Percentiles rank a stretch among this genome's conserved stretches.
Evolutionary conservation across 2,329 filamentous ascomycete genomes (phyloP).

Genomic region (Pyrenochaeta sp.): DNA sequence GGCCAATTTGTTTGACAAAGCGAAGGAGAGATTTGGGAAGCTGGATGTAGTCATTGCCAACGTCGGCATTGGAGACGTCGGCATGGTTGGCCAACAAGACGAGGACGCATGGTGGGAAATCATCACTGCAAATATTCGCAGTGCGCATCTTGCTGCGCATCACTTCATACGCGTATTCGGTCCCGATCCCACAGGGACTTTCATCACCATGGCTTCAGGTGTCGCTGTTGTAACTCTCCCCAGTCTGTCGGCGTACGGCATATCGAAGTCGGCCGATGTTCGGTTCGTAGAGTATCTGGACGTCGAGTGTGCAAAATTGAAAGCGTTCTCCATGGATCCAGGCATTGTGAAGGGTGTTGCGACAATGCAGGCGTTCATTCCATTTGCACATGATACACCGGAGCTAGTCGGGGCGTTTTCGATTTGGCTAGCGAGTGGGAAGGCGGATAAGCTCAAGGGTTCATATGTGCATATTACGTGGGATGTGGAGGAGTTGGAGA

Average conservation of each 20-base stretch:
- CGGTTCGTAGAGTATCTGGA: constrained; percentile 11
- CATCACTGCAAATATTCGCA: constrained; percentile 16
- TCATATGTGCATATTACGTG: constrained; percentile 3
- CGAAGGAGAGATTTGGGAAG: constrained; percentile 8
- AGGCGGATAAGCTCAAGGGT: constrained; percentile 6
- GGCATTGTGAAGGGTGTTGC: constrained; percentile 9
- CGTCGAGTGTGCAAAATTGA: constrained; percentile 7
- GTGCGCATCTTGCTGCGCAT: constrained; percentile 19
- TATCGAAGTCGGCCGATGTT: constrained; percentile 12
- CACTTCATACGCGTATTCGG: constrained; percentile 16
- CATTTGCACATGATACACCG: constrained; percentile 12
- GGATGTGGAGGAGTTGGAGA: constrained; percentile 16
- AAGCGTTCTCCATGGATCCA: constrained; percentile 8
- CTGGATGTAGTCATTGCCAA: constrained; percentile 18
- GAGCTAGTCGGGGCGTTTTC: constrained; percentile 9
- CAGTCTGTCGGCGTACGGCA: constrained; percentile 8
- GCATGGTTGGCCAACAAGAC: constrained; percentile 3
- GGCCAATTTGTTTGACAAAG: constrained; percentile 2
- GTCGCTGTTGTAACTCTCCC: constrained; percentile 4
- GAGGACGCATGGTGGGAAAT: constrained; percentile 11
- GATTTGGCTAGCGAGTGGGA: constrained; percentile 8
- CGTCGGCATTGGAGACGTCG: constrained; percentile 7
- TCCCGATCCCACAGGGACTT: constrained; percentile 2
- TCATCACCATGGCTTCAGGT: constrained; percentile 5
- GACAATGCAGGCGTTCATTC: constrained; percentile 3